phyloP scores from a whole-genome alignment of 345 rosid species.

The Diplotaxis tenuifolia region DNA sequence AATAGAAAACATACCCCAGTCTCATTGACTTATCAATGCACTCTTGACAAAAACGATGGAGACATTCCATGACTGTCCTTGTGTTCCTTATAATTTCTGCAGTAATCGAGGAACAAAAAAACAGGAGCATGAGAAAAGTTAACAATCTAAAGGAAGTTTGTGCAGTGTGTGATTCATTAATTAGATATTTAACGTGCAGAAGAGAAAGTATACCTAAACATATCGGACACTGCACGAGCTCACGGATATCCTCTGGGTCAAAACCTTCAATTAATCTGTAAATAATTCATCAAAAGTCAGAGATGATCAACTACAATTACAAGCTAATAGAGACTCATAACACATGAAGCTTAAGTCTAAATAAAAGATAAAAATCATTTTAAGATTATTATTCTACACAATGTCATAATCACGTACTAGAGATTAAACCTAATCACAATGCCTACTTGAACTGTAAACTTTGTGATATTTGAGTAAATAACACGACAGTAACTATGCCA shows the following conservation, averaged over 20 bases:
- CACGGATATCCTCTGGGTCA: conserved; percentile 71
- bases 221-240: conserved; percentile 86
- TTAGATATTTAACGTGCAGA: conserved; percentile 1
- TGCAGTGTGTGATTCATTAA: neutral
- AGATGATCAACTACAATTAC: neutral
- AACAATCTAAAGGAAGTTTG: conserved; percentile 1
- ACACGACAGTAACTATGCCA: conserved; percentile 29
- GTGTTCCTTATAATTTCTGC: conserved; percentile 94
- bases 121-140: neutral
- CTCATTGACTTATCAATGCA: conserved; percentile 98
- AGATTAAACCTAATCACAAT: neutral
- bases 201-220: conserved; percentile 72
- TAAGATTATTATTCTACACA: neutral
- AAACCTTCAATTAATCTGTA: conserved; percentile 61
- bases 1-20: conserved; percentile 64
- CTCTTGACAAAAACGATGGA: conserved; percentile 91
- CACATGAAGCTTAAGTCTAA: neutral
- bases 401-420: conserved; percentile 9
- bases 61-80: conserved; percentile 92
- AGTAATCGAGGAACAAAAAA: neutral
- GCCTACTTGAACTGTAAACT: neutral
- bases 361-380: conserved; percentile 9
- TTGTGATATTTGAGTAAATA: neutral
- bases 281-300: neutral
- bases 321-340: neutral